phyloP scores from a whole-genome alignment of 1,284 basidiomycete genomes.

The Ustilago vetiveriae region DNA sequence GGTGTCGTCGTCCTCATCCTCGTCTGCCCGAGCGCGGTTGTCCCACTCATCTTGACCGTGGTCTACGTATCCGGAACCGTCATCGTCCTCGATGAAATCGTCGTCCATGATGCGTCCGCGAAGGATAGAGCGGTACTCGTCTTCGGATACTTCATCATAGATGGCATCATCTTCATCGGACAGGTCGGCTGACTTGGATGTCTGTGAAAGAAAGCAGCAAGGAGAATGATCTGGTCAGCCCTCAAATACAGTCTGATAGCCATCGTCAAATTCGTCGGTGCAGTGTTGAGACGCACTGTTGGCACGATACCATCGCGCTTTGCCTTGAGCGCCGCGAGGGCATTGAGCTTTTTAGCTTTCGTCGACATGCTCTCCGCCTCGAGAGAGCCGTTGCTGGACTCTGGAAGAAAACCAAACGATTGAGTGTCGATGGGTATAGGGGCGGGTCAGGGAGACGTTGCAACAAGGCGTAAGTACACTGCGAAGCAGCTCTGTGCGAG shows the following conservation, averaged over 20 bases:
- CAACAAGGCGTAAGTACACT: too few relatives aligned
- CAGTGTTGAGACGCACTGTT: slow-evolving; percentile 16
- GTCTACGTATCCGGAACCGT: slow-evolving; percentile 89
- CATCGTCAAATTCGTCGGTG: not conserved
- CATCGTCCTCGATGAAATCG: slow-evolving; percentile 93
- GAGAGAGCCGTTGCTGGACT: not conserved
- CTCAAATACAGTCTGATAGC: too few relatives aligned
- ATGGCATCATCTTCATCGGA: slow-evolving; percentile 69
- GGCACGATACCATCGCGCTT: slow-evolving; percentile 50
- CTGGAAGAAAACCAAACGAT: not conserved
- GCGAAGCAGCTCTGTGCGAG: too few relatives aligned
- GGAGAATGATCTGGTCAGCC: not conserved
- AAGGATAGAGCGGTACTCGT: slow-evolving; percentile 87
- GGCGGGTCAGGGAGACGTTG: too few relatives aligned
- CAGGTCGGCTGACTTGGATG: slow-evolving; percentile 16
- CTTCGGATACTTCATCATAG: slow-evolving; percentile 92
- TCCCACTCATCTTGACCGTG: slow-evolving; percentile 94
- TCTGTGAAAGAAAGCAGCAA: not conserved
- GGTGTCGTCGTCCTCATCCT: slow-evolving; percentile 69
- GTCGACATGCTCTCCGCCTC: slow-evolving; percentile 36
- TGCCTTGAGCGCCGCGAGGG: slow-evolving; percentile 64
- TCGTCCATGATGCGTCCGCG: slow-evolving; percentile 84
- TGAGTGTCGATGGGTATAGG: too few relatives aligned
- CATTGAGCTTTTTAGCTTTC: slow-evolving; percentile 55
- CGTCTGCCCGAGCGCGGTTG: slow-evolving; percentile 22